A percentile compares a stretch with the other conserved stretches of the same genome.
phyloP scores from a whole-genome alignment of 2,329 filamentous ascomycete species.

The Colletotrichum eremochloae region DNA sequence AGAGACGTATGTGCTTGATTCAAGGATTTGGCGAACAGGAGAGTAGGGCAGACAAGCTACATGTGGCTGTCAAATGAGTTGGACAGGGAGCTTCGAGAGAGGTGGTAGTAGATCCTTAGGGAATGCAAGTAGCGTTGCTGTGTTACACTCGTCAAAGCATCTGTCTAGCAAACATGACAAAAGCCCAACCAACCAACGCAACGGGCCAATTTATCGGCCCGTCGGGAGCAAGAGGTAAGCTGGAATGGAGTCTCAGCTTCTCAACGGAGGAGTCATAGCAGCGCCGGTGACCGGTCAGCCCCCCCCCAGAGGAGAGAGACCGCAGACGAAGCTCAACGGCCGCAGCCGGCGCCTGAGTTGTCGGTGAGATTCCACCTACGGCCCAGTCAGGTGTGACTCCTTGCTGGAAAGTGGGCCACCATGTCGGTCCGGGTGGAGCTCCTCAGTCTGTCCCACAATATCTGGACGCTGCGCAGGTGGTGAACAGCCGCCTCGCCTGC shows the following conservation, averaged over 20 bases:
- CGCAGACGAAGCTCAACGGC: conserved; percentile 20
- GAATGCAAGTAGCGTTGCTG: conserved; percentile 27
- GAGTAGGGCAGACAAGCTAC: not conserved
- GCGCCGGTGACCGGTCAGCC: conserved; percentile 19
- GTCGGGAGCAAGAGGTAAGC: not conserved
- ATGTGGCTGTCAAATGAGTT: not conserved
- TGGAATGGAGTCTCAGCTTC: not conserved
- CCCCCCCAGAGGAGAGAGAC: conserved; percentile 18
- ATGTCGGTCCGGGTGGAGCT: conserved; percentile 28
- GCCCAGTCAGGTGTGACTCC: conserved; percentile 36
- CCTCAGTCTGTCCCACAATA: conserved; percentile 14
- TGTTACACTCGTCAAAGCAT: conserved; percentile 18
- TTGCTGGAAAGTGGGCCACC: conserved; percentile 24
- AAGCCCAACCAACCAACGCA: conserved; percentile 2
- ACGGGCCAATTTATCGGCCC: not conserved
- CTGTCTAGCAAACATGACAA: not conserved
- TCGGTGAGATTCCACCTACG: conserved; percentile 35
- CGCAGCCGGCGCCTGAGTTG: conserved; percentile 36
- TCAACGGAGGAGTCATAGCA: conserved; percentile 23
- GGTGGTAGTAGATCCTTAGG: conserved; percentile 5
- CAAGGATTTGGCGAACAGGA: not conserved
- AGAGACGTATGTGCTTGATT: not conserved
- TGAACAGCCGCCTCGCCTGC: conserved; percentile 34
- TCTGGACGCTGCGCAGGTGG: not conserved
- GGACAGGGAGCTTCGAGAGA: not conserved